Evolutionary conservation across 352 stramenopile genomes (phyloP).

Genomic region (Bremia lactucae): DNA sequence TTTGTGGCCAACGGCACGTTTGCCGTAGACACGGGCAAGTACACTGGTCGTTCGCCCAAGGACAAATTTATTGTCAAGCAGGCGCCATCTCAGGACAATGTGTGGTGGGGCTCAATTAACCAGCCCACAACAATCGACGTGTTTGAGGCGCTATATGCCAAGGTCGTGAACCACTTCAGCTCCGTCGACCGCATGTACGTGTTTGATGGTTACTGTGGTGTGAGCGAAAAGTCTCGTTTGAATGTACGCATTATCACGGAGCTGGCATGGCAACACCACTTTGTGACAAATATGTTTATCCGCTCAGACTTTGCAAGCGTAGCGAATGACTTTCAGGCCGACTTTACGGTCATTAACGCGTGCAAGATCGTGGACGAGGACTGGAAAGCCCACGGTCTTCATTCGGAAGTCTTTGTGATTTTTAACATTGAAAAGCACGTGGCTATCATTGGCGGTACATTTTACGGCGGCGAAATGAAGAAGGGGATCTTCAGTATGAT

Average conservation of each 20-base stretch:
- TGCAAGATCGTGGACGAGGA: conserved; percentile 91
- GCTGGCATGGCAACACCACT: conserved; percentile 97
- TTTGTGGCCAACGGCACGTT: conserved; percentile 90
- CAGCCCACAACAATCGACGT: conserved; percentile 88
- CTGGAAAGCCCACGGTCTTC: conserved; percentile 89
- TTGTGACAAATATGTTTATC: conserved; percentile 96
- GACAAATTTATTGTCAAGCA: conserved; percentile 98
- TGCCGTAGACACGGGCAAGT: conserved; percentile 96
- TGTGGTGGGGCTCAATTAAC: conserved; percentile 97
- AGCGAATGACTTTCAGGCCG: conserved; percentile 88
- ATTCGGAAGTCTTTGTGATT: conserved; percentile 93
- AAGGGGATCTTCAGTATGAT: conserved; percentile 98
- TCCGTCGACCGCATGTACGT: conserved; percentile 90
- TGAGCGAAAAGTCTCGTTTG: conserved; percentile 86
- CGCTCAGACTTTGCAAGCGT: conserved; percentile 72
- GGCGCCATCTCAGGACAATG: conserved; percentile 84
- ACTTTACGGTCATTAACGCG: conserved; percentile 98
- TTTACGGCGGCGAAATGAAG: conserved; percentile 98
- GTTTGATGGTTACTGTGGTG: conserved; percentile 93
- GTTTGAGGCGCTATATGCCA: conserved; percentile 93
- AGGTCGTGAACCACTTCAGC: conserved; percentile 90
- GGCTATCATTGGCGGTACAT: conserved; percentile 92
- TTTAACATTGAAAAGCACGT: conserved; percentile 96
- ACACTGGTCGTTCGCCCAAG: conserved; percentile 97
- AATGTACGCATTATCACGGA: conserved; percentile 97